Evolutionary conservation across 306 rosid species (phyloP), one percentile per base, ranked within the genome.

Genomic region (Arachis stenosperma): DNA sequence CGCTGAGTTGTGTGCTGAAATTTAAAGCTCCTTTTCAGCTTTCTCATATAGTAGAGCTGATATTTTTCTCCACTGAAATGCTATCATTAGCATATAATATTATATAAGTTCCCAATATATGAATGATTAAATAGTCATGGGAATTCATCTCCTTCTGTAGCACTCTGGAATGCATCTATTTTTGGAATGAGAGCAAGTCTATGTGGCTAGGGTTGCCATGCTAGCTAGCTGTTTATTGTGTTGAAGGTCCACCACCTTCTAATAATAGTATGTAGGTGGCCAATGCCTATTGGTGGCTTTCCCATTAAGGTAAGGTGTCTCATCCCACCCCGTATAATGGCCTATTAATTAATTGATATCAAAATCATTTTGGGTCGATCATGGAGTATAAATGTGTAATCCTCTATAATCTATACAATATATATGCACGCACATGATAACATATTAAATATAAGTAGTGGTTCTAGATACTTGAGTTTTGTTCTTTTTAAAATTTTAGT

Each of bases 261-360:
- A 13, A 52, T 55, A 53, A 46, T 29, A 80, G 92, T 3, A 80
- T 39, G 69, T 10, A 68, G 75, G 46, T 62, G 80, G 48, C 76
- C 63, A 6, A 53, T 61, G 44, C 44, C 9, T 7, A 52, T 56
- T 75, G 84, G 75, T 52, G 27, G 27, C 68, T 71, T 70, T 85
- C 83, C 84, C 61, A 72, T 53, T 80, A 75, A 53, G 73, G 88
- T 86, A 83, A 81, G 67, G 69, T 53, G 55, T 67, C 75, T 75
- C 69, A 8, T 39, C 37, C 11, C 11, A 33, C 37, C 71, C 68
- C 72, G 57, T 44, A 43, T 46, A 41, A 61, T 69, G 67, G 66
- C 78, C 78, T 68, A 82, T 82, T 67, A 53, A 6, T 13, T 44
- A 44, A 46, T 11, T 2, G 0, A 50, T 50, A 13, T 3, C 22